Base-by-base conservation (phyloP, 2,329 filamentous ascomycete genomes). In the Metarhizium guizhouense region DNA sequence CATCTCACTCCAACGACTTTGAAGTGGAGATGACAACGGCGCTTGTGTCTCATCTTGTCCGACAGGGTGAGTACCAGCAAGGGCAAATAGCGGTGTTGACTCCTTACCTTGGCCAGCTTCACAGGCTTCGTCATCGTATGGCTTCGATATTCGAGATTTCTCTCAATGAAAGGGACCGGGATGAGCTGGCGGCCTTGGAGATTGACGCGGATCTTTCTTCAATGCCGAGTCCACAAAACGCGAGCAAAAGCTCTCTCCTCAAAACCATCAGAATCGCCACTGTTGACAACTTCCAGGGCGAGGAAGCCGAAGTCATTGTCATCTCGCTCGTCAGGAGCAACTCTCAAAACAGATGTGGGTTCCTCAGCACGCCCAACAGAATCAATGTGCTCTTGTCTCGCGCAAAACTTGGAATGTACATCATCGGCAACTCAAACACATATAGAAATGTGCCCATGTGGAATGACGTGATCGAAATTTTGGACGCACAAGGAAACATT, bases 251-350 rank as follows among this genome's bases (percentile, higher is more conserved):
- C 32, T n/a, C 70, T 0, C 69, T 84, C 0, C 63, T 77, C 0
- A 70, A 79, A 29, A 72, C 71, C 1, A 65, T 87, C 3, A 71
- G 81, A 4, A 67, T 86, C 0, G 84, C 85, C 0, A 90, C 85
- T 0, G 79, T 90, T 0, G 85, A 89, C 65, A 91, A 90, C 59
- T 91, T 89, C 55, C 86, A 92, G 61, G 88, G 87, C 0, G 87
- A 92, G 63, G 87, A 92, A 62, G 84, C 83, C 2, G 85, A 88
- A 53, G 72, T 92, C 8, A 74, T 92, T 0, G 73, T 92, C 3
- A 72, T 91, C 0, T 88, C 84, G 0, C 72, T 92, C 0, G 86
- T 90, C 0, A 79, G 88, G 45, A 88, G 86, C 68, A 92, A 92
- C 60, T 58, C 66, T 0, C 62, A 77, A 7, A 71, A 69, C 8